Percentiles rank a stretch among this genome's conserved stretches.
phyloP scores from a whole-genome alignment of 2,329 filamentous ascomycete genomes.

The Cladosporium oxysporum region DNA sequence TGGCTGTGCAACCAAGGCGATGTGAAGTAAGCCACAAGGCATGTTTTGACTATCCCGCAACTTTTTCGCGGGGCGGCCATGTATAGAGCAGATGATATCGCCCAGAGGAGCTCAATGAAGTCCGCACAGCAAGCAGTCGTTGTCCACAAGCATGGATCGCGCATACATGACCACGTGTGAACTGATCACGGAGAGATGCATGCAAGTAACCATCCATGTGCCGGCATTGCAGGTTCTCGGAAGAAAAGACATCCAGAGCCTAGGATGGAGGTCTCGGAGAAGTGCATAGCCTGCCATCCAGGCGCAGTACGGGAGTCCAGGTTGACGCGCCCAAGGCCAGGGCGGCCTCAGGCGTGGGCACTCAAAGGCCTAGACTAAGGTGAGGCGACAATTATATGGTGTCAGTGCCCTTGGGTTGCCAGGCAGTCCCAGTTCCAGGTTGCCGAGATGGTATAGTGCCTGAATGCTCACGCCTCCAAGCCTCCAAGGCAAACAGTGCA shows the following conservation, averaged over 20 bases:
- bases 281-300: neutral
- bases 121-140: neutral
- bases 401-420: neutral
- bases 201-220: neutral
- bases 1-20: neutral
- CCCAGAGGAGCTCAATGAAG: neutral
- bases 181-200: neutral
- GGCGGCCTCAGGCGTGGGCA: neutral
- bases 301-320: neutral
- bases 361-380: neutral
- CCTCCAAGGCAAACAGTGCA: neutral
- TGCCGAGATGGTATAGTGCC: neutral
- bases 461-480: neutral
- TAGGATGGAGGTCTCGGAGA: neutral
- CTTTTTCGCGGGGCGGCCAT: neutral
- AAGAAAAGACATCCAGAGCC: neutral
- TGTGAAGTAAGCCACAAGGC: neutral
- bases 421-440: neutral
- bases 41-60: neutral
- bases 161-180: neutral
- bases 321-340: neutral
- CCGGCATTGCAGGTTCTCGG: neutral
- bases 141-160: neutral
- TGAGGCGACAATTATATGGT: neutral
- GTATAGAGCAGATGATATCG: neutral